Conservation (phyloP, 192 early-diverging fungal genomes). For the Coemansia sp. region DNA sequence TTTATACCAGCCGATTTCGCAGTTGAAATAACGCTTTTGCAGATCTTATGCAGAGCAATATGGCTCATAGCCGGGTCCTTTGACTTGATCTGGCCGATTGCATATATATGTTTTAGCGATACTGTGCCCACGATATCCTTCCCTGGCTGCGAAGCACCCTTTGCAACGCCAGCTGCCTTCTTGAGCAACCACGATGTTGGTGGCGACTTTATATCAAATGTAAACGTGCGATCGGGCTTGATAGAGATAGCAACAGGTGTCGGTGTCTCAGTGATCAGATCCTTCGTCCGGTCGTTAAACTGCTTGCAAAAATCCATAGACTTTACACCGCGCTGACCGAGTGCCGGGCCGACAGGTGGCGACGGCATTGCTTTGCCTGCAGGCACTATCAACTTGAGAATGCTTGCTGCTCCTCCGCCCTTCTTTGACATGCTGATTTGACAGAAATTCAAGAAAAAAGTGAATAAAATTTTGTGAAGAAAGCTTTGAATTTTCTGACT, state of each 20-base stretch:
- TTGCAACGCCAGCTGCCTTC: constrained; percentile 82
- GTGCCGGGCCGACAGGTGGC: constrained; percentile 90
- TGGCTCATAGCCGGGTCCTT: constrained; percentile 75
- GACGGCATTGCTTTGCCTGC: constrained; percentile 94
- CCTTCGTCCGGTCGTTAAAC: constrained; percentile 95
- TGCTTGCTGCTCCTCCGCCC: constrained; percentile 43
- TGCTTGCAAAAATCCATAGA: constrained; percentile 98
- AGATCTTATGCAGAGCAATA: constrained; percentile 65
- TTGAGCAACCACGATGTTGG: constrained; percentile 86
- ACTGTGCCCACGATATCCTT: constrained; percentile 75
- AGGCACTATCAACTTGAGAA: constrained; percentile 74
- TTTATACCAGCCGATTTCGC: constrained; percentile 82
- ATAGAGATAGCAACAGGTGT: constrained; percentile 81
- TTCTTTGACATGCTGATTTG: constrained; percentile 44
- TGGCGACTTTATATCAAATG: constrained; percentile 83
- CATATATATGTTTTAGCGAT: constrained; percentile 90
- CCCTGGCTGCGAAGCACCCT: constrained; percentile 79
- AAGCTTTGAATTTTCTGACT: constrained; percentile 4
- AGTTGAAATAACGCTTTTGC: constrained; percentile 69
- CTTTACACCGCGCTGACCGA: constrained; percentile 95
- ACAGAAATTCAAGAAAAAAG: constrained; percentile 3
- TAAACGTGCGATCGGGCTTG: constrained; percentile 89
- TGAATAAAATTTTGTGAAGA: neutral
- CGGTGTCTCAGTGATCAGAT: constrained; percentile 74
- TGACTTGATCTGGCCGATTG: constrained; percentile 89